Conservation (phyloP, 2,329 filamentous ascomycete genomes). For the Penicillium freii region DNA sequence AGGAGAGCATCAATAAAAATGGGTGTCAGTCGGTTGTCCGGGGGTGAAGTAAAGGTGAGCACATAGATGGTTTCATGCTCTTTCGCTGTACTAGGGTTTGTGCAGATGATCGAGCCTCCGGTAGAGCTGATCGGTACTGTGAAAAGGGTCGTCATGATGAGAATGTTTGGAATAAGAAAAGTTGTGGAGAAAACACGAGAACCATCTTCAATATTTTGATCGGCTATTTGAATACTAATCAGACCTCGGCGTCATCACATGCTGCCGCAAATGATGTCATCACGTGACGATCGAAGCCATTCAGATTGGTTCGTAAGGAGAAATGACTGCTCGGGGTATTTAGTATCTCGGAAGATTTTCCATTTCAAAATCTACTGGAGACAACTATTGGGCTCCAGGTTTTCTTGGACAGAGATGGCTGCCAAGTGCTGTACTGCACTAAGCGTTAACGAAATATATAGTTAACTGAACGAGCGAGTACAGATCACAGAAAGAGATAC, state of each 20-base stretch:
- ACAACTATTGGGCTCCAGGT: neutral
- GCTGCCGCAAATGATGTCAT: neutral
- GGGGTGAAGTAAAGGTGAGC: conserved; percentile 66
- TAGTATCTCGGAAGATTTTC: neutral
- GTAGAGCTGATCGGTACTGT: conserved; percentile 56
- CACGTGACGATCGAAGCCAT: neutral
- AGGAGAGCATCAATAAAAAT: conserved; percentile 66
- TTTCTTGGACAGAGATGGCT: neutral
- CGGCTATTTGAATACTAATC: neutral
- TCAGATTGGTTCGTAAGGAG: neutral
- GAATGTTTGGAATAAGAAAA: neutral
- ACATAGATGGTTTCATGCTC: conserved; percentile 59
- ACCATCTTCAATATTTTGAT: neutral
- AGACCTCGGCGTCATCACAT: conserved; percentile 6
- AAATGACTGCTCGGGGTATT: neutral
- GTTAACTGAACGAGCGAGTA: neutral
- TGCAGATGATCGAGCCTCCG: conserved; percentile 62
- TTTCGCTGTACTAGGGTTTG: conserved; percentile 52
- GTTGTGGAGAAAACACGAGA: neutral
- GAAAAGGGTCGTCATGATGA: conserved; percentile 52
- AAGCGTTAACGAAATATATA: neutral
- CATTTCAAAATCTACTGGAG: neutral
- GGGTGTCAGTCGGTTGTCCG: conserved; percentile 73
- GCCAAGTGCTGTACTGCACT: neutral
- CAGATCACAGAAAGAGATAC: too few species aligned